These are phyloP conservation scores for Evansstolkia leycettana DNA, from an alignment of 495 filamentous ascomycete genomes.

Conservation along the genomic window DNA sequence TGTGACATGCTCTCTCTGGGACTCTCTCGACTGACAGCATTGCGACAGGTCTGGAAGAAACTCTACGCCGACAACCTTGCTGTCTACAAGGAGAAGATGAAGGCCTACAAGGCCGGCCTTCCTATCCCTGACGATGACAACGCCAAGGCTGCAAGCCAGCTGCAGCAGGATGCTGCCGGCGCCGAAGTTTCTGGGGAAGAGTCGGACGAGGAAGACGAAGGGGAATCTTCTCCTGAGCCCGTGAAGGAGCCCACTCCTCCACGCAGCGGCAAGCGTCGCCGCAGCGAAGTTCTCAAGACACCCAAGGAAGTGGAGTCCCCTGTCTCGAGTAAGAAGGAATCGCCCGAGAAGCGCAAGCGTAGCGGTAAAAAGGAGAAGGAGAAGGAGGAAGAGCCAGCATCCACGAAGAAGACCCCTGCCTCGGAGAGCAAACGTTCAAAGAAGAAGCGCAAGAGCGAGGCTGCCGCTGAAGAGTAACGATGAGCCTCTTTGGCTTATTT, in stretches of 20 bases:
- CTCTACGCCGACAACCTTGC: constrained; percentile 66
- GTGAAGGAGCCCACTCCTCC: constrained; percentile 43
- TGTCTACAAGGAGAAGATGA: constrained; percentile 56
- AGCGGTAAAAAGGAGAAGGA: constrained; percentile 31
- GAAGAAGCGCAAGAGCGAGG: constrained; percentile 60
- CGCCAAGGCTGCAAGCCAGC: constrained; percentile 37
- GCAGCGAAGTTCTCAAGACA: constrained; percentile 29
- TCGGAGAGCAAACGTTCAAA: constrained; percentile 54
- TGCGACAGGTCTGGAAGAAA: constrained; percentile 53
- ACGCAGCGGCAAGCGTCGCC: constrained; percentile 35
- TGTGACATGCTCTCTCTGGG: no score
- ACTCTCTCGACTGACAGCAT: no score
- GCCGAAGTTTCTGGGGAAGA: constrained; percentile 35
- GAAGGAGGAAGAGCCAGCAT: constrained; percentile 32
- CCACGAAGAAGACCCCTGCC: constrained; percentile 40
- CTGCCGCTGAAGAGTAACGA: constrained; percentile 16
- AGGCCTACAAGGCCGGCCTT: constrained; percentile 53
- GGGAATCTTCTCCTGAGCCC: constrained; percentile 41
- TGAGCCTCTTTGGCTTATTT: no score
- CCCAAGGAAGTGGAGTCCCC: constrained; percentile 18
- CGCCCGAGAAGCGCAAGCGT: constrained; percentile 33
- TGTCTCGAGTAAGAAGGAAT: constrained; percentile 14
- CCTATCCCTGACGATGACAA: constrained; percentile 37
- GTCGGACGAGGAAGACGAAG: constrained; percentile 23
- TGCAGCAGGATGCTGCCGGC: constrained; percentile 44